phyloP scores from a whole-genome alignment of 2,329 filamentous ascomycete genomes.

The Trichoderma sp. region DNA sequence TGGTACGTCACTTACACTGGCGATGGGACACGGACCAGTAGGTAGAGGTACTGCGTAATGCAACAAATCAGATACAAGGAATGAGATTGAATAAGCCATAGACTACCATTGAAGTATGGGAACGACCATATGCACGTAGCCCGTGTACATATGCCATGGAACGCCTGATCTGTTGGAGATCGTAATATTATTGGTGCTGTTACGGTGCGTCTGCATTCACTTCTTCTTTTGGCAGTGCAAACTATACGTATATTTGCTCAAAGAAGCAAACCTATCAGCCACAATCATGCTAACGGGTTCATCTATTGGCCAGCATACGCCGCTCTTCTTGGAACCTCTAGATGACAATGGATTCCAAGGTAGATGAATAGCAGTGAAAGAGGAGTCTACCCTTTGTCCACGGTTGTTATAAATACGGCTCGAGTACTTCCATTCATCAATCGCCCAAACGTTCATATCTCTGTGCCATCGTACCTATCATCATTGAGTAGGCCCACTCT shows the following conservation, averaged over 20 bases:
- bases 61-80: neutral
- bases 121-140: neutral
- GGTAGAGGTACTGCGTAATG: neutral
- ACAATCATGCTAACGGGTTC: neutral
- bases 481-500: neutral
- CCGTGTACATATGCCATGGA: neutral
- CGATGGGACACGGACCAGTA: neutral
- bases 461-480: neutral
- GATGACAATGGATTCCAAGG: neutral
- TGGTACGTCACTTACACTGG: neutral
- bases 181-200: neutral
- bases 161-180: neutral
- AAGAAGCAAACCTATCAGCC: neutral
- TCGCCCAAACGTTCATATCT: rapidly evolving
- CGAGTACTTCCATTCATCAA: neutral
- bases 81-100: neutral
- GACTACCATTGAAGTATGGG: no score
- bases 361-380: neutral
- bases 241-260: neutral
- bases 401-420: neutral
- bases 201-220: neutral
- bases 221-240: neutral
- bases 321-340: neutral
- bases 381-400: neutral
- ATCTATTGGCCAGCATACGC: neutral